A percentile compares a stretch with the other conserved stretches of the same genome.
Evolutionary conservation across 2,329 filamentous ascomycete genomes (phyloP).

Genomic region (Akanthomyces dipterigenus): DNA sequence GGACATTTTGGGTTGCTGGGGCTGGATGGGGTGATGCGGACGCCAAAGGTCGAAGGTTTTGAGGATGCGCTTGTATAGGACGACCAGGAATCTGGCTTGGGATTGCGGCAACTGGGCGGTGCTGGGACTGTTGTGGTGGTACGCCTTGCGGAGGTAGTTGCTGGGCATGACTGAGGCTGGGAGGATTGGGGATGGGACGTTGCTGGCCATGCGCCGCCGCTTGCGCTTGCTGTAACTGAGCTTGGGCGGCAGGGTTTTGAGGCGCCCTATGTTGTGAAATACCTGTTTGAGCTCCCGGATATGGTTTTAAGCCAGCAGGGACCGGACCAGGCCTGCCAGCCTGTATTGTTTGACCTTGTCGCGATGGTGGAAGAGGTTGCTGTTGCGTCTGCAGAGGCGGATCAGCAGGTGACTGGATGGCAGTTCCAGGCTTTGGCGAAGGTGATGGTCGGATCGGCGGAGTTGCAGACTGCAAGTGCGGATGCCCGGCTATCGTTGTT

Average conservation of each 20-base stretch:
- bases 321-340: slow-evolving; percentile 24
- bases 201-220: slow-evolving; percentile 11
- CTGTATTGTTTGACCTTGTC: background rate
- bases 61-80: slow-evolving; percentile 16
- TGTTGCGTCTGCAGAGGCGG: slow-evolving; percentile 23
- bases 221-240: slow-evolving; percentile 15
- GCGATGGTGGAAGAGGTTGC: slow-evolving; percentile 18
- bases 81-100: slow-evolving; percentile 15
- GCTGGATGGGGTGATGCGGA: slow-evolving; percentile 24
- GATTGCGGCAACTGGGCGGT: slow-evolving; percentile 1
- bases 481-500: slow-evolving; percentile 22
- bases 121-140: slow-evolving; percentile 14
- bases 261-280: slow-evolving; percentile 21
- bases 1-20: slow-evolving; percentile 17
- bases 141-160: slow-evolving; percentile 7
- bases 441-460: slow-evolving; percentile 23
- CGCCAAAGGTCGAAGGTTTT: slow-evolving; percentile 24
- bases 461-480: slow-evolving; percentile 22
- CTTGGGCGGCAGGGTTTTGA: slow-evolving; percentile 15
- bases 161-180: slow-evolving; percentile 1
- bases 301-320: slow-evolving; percentile 29
- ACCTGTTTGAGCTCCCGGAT: slow-evolving; percentile 27
- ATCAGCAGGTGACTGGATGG: slow-evolving; percentile 29
- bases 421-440: slow-evolving; percentile 25
- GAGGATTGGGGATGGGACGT: slow-evolving; percentile 4